Base-by-base conservation (phyloP, 768 basidiomycete species). In the Kwoniella shandongensis region DNA sequence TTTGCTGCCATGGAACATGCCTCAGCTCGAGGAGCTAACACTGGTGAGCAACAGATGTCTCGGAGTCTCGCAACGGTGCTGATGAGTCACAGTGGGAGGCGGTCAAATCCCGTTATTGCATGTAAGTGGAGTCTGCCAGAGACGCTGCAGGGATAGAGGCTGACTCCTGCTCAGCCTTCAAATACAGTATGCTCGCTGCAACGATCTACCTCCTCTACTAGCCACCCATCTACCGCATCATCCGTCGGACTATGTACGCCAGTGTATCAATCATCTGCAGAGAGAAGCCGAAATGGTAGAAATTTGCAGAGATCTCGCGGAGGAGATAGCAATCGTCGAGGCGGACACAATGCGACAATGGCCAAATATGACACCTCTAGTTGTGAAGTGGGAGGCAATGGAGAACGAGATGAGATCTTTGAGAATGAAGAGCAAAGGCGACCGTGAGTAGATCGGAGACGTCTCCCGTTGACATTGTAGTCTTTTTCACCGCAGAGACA, bases 71-170 rank as follows among this genome's bases (percentile, higher is more conserved):
- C 20, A 41, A 2, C 15, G 15, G 12, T 40, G 41, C 36, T 0
- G 15, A 2, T 17, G 10, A 17, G 4, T 7, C 20, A 15, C 20
- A 52, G 51, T 52, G 51, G 51, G 51, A 52, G 30, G 51, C 51
- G 18, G 51, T 52, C n/a, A 52, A 52, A 27, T 42, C 41, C 29
- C 40, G 51, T n/a, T 52, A 52, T 4, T 42, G 51, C 40, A 52
- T 52, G 51, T 52, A 18, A 44, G 51, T 52, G 29, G 17, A 23
- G 4, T 51, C 11, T 10, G 3, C 20, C n/a, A n/a, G n/a, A n/a
- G n/a, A n/a, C n/a, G n/a, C n/a, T n/a, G n/a, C n/a, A n/a, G n/a
- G n/a, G n/a, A n/a, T 15, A 25, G 8, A 5, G 18, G 27, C 1
- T 27, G 27, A 46, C 10, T 20, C 20, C 20, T 46, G n/a, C 26